These are phyloP conservation scores for Purshia tridentata DNA, from an alignment of 306 rosid species.

Conservation along the genomic window DNA sequence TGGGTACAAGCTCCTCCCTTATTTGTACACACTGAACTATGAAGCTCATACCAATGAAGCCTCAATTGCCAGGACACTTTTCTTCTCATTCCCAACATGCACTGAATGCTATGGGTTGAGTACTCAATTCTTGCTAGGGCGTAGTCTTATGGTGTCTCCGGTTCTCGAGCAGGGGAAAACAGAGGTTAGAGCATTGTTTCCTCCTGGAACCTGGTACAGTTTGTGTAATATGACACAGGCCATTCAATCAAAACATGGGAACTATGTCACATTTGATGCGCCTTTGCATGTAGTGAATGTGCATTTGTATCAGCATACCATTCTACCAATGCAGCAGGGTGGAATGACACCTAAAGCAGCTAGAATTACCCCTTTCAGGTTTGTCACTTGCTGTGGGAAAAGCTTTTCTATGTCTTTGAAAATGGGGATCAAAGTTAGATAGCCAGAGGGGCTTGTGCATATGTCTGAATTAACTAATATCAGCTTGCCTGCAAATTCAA, in stretches of 20 bases:
- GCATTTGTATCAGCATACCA: slow-evolving; percentile 79
- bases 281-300: slow-evolving; percentile 84
- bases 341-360: slow-evolving; percentile 83
- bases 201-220: slow-evolving; percentile 93
- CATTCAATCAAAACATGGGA: slow-evolving; percentile 48
- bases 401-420: slow-evolving; percentile 84
- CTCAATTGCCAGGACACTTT: slow-evolving; percentile 94
- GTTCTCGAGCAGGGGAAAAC: slow-evolving; percentile 78
- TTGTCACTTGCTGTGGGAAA: slow-evolving; percentile 64
- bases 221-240: slow-evolving; percentile 64
- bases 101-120: slow-evolving; percentile 63
- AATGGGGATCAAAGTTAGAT: slow-evolving; percentile 50
- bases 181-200: slow-evolving; percentile 72
- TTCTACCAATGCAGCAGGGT: slow-evolving; percentile 91
- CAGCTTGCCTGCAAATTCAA: no score
- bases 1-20: slow-evolving; percentile 88
- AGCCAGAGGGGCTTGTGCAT: not conserved
- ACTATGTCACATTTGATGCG: slow-evolving; percentile 67
- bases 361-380: slow-evolving; percentile 75
- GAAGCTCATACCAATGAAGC: slow-evolving; percentile 81
- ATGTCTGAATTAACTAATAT: no score
- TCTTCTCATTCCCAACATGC: slow-evolving; percentile 82
- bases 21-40: slow-evolving; percentile 86
- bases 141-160: slow-evolving; percentile 77
- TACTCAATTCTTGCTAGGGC: slow-evolving; percentile 86